Evolutionary conservation across 2,329 filamentous ascomycete species (phyloP), one percentile per base, ranked within the genome.

Genomic region (Botryotinia narcissicola): DNA sequence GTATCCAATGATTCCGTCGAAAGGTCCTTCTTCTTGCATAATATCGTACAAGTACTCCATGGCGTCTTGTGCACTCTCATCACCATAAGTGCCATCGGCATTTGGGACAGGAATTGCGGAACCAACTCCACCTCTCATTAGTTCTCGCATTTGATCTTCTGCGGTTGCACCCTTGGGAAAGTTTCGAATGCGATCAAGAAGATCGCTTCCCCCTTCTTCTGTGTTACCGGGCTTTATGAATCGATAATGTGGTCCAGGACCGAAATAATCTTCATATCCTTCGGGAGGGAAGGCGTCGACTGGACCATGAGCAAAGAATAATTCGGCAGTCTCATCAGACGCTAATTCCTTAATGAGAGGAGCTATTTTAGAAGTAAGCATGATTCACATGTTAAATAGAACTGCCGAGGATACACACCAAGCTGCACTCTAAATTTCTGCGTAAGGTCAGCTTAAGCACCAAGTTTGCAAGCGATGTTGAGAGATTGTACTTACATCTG

Each of bases 1-100:
- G 77, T 90, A 90, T 1, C 88, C 88, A 29, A 90, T 83, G 63
- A 90, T 85, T 4, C 86, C 88, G 74, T 87, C 85, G 73, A 88
- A 84, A 2, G 83, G 83, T 0, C 83, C 83, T 4, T 82, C 79
- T 51, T 85, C 82, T 25, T 86, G 83, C 75, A 89, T 82, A 9
- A 85, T 83, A 16, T 84, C 78, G 75, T 84, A 80, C 14, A 73
- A 32, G 40, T 62, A 62, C 10, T 73, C 72, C 44, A 73, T 62
- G 25, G 72, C 66, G n/a, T 73, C 72, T 64, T 72, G 57, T 25
- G 70, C 70, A 40, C 77, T 79, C 32, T 77, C 51, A 59, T 76
- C 76, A 9, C 60, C 51, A 51, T 67, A 68, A 35, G 44, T 62
- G 16, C 71, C 75, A 68, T 75, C 63, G 22, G 74, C 73, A 44